These are phyloP conservation scores for Tricholoma terreum DNA, from an alignment of 768 basidiomycete genomes.

Conservation along the genomic window DNA sequence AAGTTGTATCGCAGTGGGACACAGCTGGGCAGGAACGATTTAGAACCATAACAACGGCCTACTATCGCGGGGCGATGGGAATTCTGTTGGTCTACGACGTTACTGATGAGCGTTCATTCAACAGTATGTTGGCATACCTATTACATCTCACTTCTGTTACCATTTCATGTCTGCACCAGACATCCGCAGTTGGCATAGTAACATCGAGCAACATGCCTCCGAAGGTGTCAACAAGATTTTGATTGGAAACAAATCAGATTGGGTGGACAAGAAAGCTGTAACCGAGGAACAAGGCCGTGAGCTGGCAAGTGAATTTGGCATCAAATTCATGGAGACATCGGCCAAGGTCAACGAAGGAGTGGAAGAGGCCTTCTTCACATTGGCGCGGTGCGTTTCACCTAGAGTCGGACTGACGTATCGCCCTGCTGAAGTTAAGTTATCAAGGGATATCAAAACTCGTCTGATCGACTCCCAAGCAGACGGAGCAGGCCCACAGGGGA, in stretches of 20 bases:
- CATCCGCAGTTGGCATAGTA: slow-evolving; percentile 96
- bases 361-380: slow-evolving; percentile 97
- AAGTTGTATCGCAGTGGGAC: slow-evolving; percentile 71
- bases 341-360: slow-evolving; percentile 98
- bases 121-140: slow-evolving; percentile 59
- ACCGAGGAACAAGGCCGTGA: slow-evolving; percentile 90
- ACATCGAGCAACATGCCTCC: slow-evolving; percentile 98
- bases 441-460: slow-evolving; percentile 94
- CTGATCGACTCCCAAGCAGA: slow-evolving; percentile 93
- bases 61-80: slow-evolving; percentile 99
- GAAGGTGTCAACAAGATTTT: slow-evolving; percentile 99
- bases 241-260: slow-evolving; percentile 98
- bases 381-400: slow-evolving; percentile 71
- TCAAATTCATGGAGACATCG: slow-evolving; percentile 96
- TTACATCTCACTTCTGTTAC: background rate
- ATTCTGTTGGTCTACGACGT: slow-evolving; percentile 99
- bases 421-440: background rate
- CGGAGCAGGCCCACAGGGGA: slow-evolving; percentile 37
- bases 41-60: slow-evolving; percentile 97
- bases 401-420: background rate
- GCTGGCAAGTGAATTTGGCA: slow-evolving; percentile 90
- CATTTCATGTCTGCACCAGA: slow-evolving; percentile 45
- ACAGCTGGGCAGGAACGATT: slow-evolving; percentile 99
- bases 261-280: slow-evolving; percentile 93
- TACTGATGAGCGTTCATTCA: slow-evolving; percentile 91